phyloP scores from a whole-genome alignment of 202 grass and related monocot genomes.

The Setaria viridis region DNA sequence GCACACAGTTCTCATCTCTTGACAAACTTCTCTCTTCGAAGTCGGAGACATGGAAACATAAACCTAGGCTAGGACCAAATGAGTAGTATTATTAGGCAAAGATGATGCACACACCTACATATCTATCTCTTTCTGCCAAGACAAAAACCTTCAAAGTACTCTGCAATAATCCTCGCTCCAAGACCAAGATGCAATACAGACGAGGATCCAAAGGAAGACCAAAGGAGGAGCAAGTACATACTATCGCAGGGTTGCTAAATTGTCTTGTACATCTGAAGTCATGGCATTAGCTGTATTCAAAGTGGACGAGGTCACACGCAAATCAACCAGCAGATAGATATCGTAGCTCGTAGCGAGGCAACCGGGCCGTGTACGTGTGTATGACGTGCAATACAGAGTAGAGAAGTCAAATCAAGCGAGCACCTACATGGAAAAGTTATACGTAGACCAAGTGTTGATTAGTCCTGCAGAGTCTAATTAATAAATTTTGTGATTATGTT shows the following conservation, averaged over 20 bases:
- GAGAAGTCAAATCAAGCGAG: conserved; percentile 22
- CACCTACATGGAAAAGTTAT: not conserved
- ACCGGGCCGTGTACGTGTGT: not conserved
- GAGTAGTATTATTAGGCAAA: not conserved
- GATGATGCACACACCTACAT: not conserved
- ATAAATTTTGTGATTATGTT: too few relatives aligned
- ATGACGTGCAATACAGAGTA: not conserved
- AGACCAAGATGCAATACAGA: not conserved
- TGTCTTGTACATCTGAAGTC: conserved; percentile 18
- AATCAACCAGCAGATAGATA: not conserved
- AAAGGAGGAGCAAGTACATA: not conserved
- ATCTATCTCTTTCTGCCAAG: not conserved
- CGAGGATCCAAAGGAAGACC: not conserved
- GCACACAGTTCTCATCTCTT: not conserved
- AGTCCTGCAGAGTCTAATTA: too few relatives aligned
- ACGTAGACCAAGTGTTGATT: too few relatives aligned
- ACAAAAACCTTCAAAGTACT: not conserved
- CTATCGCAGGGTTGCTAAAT: not conserved
- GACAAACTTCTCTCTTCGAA: not conserved
- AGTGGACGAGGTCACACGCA: conserved; percentile 5
- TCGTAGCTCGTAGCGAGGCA: too few relatives aligned
- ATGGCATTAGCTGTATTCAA: not conserved
- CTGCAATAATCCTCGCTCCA: not conserved
- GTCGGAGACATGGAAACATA: not conserved
- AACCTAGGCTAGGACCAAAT: not conserved